Base-by-base conservation (phyloP, 441 rosid species). In the Raphanus hybrid region DNA sequence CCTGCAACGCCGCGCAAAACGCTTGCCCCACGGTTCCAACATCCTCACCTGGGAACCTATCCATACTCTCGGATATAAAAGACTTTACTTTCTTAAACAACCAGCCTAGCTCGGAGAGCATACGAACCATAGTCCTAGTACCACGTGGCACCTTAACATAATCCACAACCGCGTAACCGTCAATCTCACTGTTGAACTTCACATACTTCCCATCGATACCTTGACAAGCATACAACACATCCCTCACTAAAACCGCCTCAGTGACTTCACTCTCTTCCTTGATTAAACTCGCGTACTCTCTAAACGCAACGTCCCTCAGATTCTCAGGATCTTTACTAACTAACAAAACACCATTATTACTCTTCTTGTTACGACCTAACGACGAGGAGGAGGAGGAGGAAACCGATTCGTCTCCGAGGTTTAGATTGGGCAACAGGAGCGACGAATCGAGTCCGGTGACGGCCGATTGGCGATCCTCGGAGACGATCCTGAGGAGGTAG, bases 61-160 rank as follows among this genome's bases (percentile, higher is more conserved):
- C 96, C 96, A 91, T 87, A 75, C 93, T 87, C 80, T 89, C 96
- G 0, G 90, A 86, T 20, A 91, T 85, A 65, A 91, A 90, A 54
- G 76, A 87, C 79, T 81, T 90, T 59, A 95, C 99, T 78, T 92
- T 95, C 81, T 91, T 86, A 79, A 92, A 92, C 84, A 95, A 75
- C 99, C 99, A 91, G 4, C 99, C 98, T 78, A 95, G 83, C 86
- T 95, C 99, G 34, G 97, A 92, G 34, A 95, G 86, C 90, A 86
- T 91, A 86, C 91, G 85, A 9, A 91, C 87, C 86, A 92, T 85
- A 69, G 84, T 67, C 80, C 91, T 85, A 9, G 91, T 88, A 1
- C 91, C 89, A 69, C 94, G 77, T 29, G 97, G 88, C 15, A 88
- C 94, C 86, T 87, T 90, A 68, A 91, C 72, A 1, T 63, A 73